Conservation (phyloP, 1,139 yeast species). For the Geotrichum phurueaensis region DNA sequence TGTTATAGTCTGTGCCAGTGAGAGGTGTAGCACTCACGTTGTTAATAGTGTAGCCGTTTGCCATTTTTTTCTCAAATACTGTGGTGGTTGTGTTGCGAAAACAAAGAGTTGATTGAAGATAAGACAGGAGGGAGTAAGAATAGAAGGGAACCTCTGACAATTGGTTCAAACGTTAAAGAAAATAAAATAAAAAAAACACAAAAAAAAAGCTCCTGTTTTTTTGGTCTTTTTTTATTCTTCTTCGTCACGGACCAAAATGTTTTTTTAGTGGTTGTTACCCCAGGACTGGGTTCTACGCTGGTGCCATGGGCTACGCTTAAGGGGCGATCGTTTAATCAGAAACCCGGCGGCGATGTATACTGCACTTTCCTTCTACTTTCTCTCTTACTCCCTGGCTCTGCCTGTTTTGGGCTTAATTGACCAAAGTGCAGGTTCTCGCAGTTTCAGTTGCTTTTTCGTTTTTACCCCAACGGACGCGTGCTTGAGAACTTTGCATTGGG, state of each 20-base stretch:
- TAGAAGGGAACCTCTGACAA: neutral
- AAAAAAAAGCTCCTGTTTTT: neutral
- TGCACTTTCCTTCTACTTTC: neutral
- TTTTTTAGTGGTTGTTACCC: neutral
- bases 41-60: conserved; percentile 8
- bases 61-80: conserved; percentile 1
- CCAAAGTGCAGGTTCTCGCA: neutral
- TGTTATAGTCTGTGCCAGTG: neutral
- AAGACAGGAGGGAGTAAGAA: neutral
- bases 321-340: neutral
- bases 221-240: too few relatives aligned
- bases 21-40: neutral
- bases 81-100: neutral
- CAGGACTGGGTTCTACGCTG: conserved; percentile 4
- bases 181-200: neutral
- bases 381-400: neutral
- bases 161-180: neutral
- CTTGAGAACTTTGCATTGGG: too few relatives aligned
- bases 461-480: too few relatives aligned
- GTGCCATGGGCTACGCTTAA: neutral
- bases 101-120: neutral
- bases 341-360: too few relatives aligned
- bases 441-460: neutral
- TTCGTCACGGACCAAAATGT: too few relatives aligned
- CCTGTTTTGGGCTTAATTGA: neutral